Evolutionary conservation across 495 filamentous ascomycete species (phyloP).

Genomic region (Neurospora sp.): DNA sequence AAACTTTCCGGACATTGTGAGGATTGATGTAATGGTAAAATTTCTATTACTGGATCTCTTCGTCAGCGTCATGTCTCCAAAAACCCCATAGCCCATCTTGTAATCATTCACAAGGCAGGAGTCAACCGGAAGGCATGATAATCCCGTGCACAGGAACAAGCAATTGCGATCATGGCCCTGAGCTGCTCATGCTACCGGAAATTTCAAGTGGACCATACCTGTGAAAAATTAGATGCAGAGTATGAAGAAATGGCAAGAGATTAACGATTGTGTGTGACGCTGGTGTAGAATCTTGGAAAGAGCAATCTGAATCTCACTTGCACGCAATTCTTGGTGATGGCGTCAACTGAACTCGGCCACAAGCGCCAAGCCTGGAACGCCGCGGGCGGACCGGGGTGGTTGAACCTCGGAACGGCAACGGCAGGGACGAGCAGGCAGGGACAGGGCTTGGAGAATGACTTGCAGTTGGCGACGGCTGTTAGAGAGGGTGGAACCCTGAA

Average conservation of each 20-base stretch:
- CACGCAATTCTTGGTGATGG: background rate
- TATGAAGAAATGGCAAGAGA: background rate
- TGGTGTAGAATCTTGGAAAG: background rate
- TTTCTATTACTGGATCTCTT: background rate
- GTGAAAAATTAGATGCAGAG: background rate
- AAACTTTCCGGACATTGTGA: constrained; percentile 58
- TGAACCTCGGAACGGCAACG: constrained; percentile 10
- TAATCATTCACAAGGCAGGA: too few species aligned
- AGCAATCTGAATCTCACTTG: background rate
- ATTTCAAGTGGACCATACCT: background rate
- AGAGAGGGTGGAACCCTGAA: background rate
- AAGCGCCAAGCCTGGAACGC: background rate
- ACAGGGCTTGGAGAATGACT: constrained; percentile 4
- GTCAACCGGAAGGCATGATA: too few species aligned
- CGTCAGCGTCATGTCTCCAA: background rate
- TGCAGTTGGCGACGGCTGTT: constrained; percentile 5
- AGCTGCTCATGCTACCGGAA: background rate
- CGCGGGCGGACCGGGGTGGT: background rate
- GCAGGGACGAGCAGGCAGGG: background rate
- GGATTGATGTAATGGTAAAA: background rate
- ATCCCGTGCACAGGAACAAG: background rate
- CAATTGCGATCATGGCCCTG: background rate
- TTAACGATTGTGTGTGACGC: background rate
- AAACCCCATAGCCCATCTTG: background rate
- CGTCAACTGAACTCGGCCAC: background rate